Evolutionary conservation across 192 early-diverging fungal genomes (phyloP), one percentile per base, ranked within the genome.

Genomic region (Coemansia sp.): DNA sequence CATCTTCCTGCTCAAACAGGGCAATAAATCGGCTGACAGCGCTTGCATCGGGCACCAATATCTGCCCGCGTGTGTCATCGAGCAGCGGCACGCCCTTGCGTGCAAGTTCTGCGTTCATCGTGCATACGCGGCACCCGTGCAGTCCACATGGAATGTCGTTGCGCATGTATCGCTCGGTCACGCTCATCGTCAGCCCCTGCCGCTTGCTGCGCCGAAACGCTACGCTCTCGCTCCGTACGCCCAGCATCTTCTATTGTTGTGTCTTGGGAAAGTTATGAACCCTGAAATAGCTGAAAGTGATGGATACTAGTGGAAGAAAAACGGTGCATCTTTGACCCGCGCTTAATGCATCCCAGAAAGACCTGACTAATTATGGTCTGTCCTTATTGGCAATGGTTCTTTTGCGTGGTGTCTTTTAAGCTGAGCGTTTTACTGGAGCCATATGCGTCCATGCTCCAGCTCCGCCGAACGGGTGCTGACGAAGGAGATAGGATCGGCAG

Each of bases 1-100:
- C 61, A 4, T 85, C 86, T n/a, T 77, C 78, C 50, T 87, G 85
- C 66, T 90, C 88, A 4, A 90, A 74, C n/a, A 92, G 60, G 62
- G 89, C 88, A 3, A 88, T 83, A 63, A 85, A 92, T n/a, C 88
- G 77, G 64, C 80, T 82, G 47, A 76, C 68, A 4, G 67, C 71
- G 59, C 75, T 62, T 49, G 22, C 61, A 31, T 82, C 80, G 0
- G 80, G 75, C 29, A 82, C 65, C 26, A 76, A 14, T 5, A 76
- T 61, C 6, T 23, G 49, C 6, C 61, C 17, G 1, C 9, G 25
- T 0, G 22, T 21, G 12, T 35, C 57, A 23, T 50, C 26, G 39
- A 82, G 80, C 61, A 70, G 51, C 21, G 71, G 67, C 21, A 76
- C 26, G 16, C 71, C 75, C 3, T 39, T 47, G 4, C 17, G 29